Base-by-base conservation (phyloP, 2,329 filamentous ascomycete species). In the Ophiocordyceps camponoti-saundersi region DNA sequence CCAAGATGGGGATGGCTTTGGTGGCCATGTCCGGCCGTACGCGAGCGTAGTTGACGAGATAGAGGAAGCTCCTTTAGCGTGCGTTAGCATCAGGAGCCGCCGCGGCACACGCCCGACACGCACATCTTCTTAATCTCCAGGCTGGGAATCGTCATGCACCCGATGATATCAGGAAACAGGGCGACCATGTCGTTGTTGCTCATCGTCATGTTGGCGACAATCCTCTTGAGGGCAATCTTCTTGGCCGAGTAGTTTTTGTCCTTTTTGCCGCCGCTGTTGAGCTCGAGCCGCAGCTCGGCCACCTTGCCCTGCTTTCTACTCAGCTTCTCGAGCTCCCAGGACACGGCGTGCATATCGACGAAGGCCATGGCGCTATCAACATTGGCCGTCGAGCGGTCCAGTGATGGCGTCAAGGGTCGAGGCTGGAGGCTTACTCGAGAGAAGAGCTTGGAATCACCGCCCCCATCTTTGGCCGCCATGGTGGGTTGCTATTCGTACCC, bases 141-240 rank as follows among this genome's bases (percentile, higher is more conserved):
- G 57, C 85, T 94, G 46, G 82, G 83, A 51, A 98, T 85, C 56
- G 85, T 80, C 92, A 98, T 98, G 71, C 90, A 96, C 52, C 73
- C 80, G 56, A 98, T 85, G 50, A 98, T 84, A 61, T 98, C 92
- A 18, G 90, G 88, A 57, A 98, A 98, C 46, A 98, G 72, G 39
- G 87, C 88, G 47, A 96, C 84, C 92, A 98, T 98, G 65, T 98
- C 92, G 61, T 96, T 98, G 69, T 98, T 98, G 77, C 90, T 96
- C 92, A 98, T 98, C 53, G 92, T 98, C 92, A 98, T 98, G 63
- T 98, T 98, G 62, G 92, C 92, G 57, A 98, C 92, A 56, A 98
- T 96, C 75, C 95, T 95, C 76, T 98, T 98, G 52, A 98, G 75
- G 12, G 92, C 89, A 60, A 95, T 93, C 77, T 96, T 96, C 74